Evolutionary conservation across 257 asterid species (phyloP), one percentile per base, ranked within the genome.

Genomic region (Lantana camara): DNA sequence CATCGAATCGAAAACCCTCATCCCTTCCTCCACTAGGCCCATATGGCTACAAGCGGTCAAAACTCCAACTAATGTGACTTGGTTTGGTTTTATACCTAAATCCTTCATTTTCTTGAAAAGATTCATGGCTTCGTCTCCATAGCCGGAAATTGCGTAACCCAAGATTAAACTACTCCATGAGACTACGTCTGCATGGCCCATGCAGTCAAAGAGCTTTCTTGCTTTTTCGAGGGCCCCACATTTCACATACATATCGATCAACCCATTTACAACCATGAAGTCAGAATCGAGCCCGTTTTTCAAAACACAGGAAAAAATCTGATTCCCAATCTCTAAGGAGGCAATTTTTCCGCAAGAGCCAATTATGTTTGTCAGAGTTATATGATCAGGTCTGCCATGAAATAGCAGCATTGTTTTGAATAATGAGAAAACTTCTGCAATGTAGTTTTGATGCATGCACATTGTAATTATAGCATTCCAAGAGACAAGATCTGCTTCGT

Each of bases 41-140:
- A 83, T 83, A 35, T 89, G 92, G 29, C 95, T 85, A 15, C 96
- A 89, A 64, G 96, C 95, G 13, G 90, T 89, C 69, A 89, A 60
- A 62, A 80, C 90, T n/a, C 95, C 96, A 0, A 88, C 88, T 4
- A 85, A 63, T 0, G 92, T 88, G 53, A 88, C 95, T 53, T 82
- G 88, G 74, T 84, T 88, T 16, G 96, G 95, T 54, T 72, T 82
- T 44, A 77, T 29, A 12, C 83, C 81, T 49, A 47, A 80, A 59
- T 64, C 54, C 66, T 76, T 85, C 95, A 88, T 85, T 69, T 66
- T 68, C 17, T 5, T 53, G 42, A 83, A 88, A 20, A 83, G 83
- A 56, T 70, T 46, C 65, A 88, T 67, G 48, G 96, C 88, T 68
- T 82, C 82, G 54, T 78, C 80, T 20, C 88, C 92, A 27, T 52